Base-by-base conservation (phyloP, 2,329 filamentous ascomycete genomes). In the Stylonectria norvegica region DNA sequence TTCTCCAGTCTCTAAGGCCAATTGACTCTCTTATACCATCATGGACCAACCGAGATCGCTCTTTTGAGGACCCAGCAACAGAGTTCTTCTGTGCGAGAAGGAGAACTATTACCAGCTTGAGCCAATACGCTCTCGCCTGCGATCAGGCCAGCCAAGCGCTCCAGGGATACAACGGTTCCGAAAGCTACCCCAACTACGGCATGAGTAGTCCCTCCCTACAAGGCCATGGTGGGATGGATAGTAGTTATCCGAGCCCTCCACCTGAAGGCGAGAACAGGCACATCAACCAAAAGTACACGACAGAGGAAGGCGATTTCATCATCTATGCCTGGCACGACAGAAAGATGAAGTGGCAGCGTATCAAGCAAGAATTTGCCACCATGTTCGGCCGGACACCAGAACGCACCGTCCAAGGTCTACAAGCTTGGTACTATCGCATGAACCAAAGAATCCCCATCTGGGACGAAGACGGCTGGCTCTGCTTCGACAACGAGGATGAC, bases 301-400 rank as follows among this genome's bases (percentile, higher is more conserved):
- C 61, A 1, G 67, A 70, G 43, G 64, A 70, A 45, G 65, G 66
- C 12, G 66, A 69, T 49, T 70, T 66, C 39, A 68, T 68, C 53
- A 67, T 69, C 44, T 70, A 69, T 44, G 62, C 62, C n/a, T 68
- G 64, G 56, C 64, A 68, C 42, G 67, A 70, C 47, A 66, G 64
- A 57, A 67, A 67, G 48, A 56, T 67, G 42, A 67, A 65, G 49
- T 70, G 67, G 67, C 58, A 66, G 34, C 58, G 56, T 12, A 65
- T 68, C 43, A 63, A 65, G 53, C 58, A 65, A 37, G 61, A 65
- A 20, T 68, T 67, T 48, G 64, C 63, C 12, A 30, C 56, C n/a
- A 61, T 63, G 42, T 68, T 68, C 31, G 62, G 65, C 25, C 52
- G 57, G 25, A 62, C 58, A 0, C 65, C 65, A 2, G 59, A 66